phyloP scores from a whole-genome alignment of 306 rosid genomes.

The Luffa aegyptiaca region DNA sequence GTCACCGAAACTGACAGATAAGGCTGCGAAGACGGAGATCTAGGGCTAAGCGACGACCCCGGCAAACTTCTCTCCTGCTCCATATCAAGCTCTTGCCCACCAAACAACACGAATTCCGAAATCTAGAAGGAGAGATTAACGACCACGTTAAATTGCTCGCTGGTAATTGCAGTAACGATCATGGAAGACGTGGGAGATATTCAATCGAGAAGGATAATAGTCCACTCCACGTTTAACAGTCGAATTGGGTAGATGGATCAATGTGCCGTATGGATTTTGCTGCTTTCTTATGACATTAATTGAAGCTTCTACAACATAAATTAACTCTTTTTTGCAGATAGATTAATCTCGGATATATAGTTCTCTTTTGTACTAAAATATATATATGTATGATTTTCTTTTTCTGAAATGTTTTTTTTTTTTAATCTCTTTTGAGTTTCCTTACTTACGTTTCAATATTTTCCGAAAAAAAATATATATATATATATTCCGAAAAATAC shows the following conservation, averaged over 20 bases:
- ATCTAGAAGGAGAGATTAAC: not conserved
- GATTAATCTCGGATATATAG: not conserved
- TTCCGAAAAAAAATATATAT: too few species aligned
- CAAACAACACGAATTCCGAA: not conserved
- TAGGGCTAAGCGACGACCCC: slow-evolving; percentile 77
- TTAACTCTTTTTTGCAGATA: not conserved
- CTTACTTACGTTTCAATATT: too few species aligned
- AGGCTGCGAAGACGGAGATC: slow-evolving; percentile 85
- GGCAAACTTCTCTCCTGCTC: slow-evolving; percentile 66
- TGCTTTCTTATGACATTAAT: not conserved
- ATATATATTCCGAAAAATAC: too few species aligned
- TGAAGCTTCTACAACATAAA: not conserved
- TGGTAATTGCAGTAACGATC: not conserved
- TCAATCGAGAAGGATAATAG: not conserved
- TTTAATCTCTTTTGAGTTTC: too few species aligned
- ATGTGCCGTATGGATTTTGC: not conserved
- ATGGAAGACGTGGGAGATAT: not conserved
- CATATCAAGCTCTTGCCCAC: slow-evolving; percentile 16
- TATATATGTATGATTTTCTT: too few species aligned
- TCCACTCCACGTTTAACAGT: not conserved
- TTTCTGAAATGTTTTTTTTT: too few species aligned
- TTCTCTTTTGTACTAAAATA: too few species aligned
- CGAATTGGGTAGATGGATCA: not conserved
- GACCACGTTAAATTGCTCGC: not conserved
- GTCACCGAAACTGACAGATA: slow-evolving; percentile 73